Conservation (phyloP, 495 filamentous ascomycete species). For the Aspergillus haitiensis region DNA sequence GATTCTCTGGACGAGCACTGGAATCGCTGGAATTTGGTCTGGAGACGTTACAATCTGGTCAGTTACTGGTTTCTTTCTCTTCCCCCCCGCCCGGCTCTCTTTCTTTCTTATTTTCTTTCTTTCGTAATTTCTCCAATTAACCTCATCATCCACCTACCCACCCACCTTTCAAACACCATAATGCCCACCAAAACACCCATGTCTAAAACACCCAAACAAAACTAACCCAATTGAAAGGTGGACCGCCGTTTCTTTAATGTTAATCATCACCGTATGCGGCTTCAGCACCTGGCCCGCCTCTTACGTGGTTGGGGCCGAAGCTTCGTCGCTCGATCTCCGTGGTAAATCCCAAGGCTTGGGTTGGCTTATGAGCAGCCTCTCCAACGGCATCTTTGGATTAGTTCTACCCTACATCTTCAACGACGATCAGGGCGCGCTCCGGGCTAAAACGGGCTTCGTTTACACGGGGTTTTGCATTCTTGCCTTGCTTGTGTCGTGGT, state of each 20-base stretch:
- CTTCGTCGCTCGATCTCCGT: constrained; percentile 35
- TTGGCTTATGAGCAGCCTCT: constrained; percentile 32
- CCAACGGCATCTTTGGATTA: constrained; percentile 30
- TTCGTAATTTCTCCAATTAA: not conserved
- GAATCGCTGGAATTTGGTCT: constrained; percentile 36
- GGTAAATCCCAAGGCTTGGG: constrained; percentile 39
- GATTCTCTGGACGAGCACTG: constrained; percentile 35
- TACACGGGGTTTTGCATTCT: constrained; percentile 32
- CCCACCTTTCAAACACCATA: not conserved
- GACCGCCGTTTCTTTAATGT: constrained; percentile 31
- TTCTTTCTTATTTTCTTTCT: not conserved
- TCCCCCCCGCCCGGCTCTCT: not conserved
- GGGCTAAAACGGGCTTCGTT: constrained; percentile 37
- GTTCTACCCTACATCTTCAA: constrained; percentile 42
- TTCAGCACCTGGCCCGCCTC: constrained; percentile 38
- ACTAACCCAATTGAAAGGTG: constrained; percentile 28
- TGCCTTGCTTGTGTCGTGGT: constrained; percentile 24
- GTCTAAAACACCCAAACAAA: not conserved
- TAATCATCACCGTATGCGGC: constrained; percentile 30
- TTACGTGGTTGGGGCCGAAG: constrained; percentile 35
- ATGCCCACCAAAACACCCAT: not conserved
- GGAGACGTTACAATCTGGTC: constrained; percentile 34
- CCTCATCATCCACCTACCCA: not conserved
- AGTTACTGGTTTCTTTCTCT: not conserved
- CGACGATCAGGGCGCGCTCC: constrained; percentile 30